These are phyloP conservation scores for Fusarium denticulatum DNA, from an alignment of 2,329 filamentous ascomycete species.

Conservation along the genomic window DNA sequence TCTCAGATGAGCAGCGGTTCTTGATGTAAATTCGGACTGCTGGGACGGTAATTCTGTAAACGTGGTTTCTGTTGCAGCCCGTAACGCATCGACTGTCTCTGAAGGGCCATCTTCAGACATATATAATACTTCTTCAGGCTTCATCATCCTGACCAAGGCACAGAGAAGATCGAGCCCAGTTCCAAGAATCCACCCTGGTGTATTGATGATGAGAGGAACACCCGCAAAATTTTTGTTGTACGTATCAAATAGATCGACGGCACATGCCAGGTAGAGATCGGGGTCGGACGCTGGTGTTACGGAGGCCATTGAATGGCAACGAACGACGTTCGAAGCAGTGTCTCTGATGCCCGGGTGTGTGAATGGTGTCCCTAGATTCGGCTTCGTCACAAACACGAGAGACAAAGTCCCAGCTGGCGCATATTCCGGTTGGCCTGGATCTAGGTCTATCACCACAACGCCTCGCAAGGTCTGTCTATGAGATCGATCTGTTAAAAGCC, in stretches of 20 bases:
- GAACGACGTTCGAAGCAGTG: conserved; percentile 55
- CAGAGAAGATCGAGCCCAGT: conserved; percentile 73
- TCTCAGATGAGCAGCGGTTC: conserved; percentile 72
- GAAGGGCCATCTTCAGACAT: conserved; percentile 71
- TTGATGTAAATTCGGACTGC: conserved; percentile 61
- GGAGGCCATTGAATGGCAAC: conserved; percentile 74
- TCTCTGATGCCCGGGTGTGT: conserved; percentile 61
- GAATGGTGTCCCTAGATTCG: conserved; percentile 74
- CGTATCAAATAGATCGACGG: conserved; percentile 68
- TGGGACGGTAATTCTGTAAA: conserved; percentile 69
- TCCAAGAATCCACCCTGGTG: conserved; percentile 77
- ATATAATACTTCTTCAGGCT: conserved; percentile 72
- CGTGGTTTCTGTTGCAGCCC: conserved; percentile 53
- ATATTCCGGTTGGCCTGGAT: conserved; percentile 82
- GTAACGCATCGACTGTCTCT: conserved; percentile 65
- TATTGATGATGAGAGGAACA: conserved; percentile 75
- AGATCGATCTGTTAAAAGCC: conserved; percentile 62
- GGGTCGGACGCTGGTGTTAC: conserved; percentile 73
- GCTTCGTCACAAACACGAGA: conserved; percentile 67
- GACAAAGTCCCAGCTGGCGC: conserved; percentile 75
- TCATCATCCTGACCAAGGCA: conserved; percentile 63
- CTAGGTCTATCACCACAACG: conserved; percentile 75
- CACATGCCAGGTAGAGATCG: conserved; percentile 72
- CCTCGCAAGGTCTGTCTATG: conserved; percentile 27
- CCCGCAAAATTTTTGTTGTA: conserved; percentile 60